Evolutionary conservation across 2,329 filamentous ascomycete species (phyloP).

Genomic region (Falciphora oryzae): DNA sequence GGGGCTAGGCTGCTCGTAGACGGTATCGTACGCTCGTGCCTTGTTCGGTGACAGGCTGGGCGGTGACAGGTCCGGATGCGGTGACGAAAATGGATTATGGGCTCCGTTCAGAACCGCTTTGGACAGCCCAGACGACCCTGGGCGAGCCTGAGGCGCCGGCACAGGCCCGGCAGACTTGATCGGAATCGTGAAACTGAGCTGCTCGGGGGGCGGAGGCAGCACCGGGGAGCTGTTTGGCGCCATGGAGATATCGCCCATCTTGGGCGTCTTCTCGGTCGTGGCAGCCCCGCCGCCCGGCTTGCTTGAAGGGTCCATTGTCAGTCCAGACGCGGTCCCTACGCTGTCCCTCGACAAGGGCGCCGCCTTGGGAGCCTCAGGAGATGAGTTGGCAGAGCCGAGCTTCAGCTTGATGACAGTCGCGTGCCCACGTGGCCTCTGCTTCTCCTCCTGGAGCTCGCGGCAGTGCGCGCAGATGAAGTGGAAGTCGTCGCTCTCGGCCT

Average conservation of each 20-base stretch:
- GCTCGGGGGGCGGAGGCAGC: conserved; percentile 8
- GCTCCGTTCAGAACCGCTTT: conserved; percentile 24
- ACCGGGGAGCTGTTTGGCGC: conserved; percentile 8
- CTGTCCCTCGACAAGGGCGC: neutral
- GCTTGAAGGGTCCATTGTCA: conserved; percentile 5
- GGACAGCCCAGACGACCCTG: neutral
- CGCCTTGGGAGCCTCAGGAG: conserved; percentile 7
- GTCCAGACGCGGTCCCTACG: neutral
- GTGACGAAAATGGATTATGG: conserved; percentile 36
- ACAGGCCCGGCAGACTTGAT: conserved; percentile 10
- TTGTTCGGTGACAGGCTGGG: conserved; percentile 35
- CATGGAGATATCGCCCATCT: conserved; percentile 5
- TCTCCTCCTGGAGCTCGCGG: conserved; percentile 58
- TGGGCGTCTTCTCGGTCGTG: conserved; percentile 5
- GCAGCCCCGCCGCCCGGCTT: neutral
- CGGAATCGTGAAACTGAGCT: conserved; percentile 10
- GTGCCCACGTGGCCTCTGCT: conserved; percentile 50
- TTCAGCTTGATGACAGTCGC: conserved; percentile 45
- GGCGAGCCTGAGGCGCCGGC: neutral
- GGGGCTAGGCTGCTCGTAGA: conserved; percentile 28
- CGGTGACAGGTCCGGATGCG: conserved; percentile 35
- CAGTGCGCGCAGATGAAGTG: conserved; percentile 81
- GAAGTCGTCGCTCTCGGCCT: conserved; percentile 81
- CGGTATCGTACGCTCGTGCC: conserved; percentile 32
- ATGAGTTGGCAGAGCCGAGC: conserved; percentile 25